A percentile compares a stretch with the other conserved stretches of the same genome.
These are phyloP conservation scores for Sporisorium iseilematis-ciliati DNA, from an alignment of 1,284 basidiomycete genomes.

Conservation along the genomic window DNA sequence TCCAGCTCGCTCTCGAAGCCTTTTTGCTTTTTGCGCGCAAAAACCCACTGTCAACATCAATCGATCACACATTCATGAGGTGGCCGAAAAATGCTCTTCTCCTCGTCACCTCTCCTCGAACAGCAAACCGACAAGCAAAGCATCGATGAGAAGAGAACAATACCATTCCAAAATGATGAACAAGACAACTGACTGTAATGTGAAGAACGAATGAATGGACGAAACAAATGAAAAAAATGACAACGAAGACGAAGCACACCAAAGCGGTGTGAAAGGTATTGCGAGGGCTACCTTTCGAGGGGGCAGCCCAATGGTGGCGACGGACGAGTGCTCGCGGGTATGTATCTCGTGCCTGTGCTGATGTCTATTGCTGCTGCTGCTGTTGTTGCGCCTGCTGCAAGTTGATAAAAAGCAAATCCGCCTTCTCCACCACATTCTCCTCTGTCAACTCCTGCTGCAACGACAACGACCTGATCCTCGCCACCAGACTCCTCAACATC, in stretches of 20 bases:
- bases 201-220: constrained; percentile 1
- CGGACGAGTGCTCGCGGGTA: neutral
- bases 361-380: constrained; percentile 25
- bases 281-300: neutral
- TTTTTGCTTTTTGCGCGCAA: neutral
- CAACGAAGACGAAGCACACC: constrained; percentile 3
- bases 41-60: neutral
- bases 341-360: neutral
- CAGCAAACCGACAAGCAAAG: neutral
- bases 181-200: neutral
- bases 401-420: constrained; percentile 53
- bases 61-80: neutral
- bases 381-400: constrained; percentile 38
- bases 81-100: neutral
- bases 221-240: constrained; percentile 2
- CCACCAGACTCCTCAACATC: constrained; percentile 56
- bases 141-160: no score
- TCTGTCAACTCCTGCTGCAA: constrained; percentile 60
- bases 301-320: constrained; percentile 2
- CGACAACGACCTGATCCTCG: constrained; percentile 47
- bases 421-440: constrained; percentile 56
- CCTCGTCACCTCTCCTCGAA: neutral
- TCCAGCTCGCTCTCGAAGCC: constrained; percentile 32
- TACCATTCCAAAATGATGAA: neutral
- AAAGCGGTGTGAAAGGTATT: neutral